These are phyloP conservation scores for Tetrapisispora pingtungensis DNA, from an alignment of 805 yeast species.

Conservation along the genomic window DNA sequence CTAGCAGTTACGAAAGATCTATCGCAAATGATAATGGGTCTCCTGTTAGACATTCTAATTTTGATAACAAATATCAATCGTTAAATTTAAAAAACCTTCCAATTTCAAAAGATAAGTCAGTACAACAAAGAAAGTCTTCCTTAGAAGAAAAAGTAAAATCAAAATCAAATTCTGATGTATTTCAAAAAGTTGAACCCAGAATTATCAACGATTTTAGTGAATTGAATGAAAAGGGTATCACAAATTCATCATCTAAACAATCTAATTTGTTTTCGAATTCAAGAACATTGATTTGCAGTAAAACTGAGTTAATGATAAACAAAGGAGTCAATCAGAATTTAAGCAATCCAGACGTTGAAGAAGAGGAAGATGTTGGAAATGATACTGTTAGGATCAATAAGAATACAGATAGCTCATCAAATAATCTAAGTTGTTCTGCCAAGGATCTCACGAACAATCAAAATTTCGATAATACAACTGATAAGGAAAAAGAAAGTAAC, in stretches of 20 bases:
- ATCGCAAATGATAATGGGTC: conserved; percentile 28
- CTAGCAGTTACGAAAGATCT: conserved; percentile 21
- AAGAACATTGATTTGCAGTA: neutral
- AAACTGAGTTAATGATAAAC: neutral
- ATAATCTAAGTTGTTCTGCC: no score
- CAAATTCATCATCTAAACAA: no score
- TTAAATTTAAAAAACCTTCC: conserved; percentile 1
- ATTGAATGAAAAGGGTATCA: conserved; percentile 1
- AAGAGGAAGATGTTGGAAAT: conserved; percentile 2
- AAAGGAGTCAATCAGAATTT: no score
- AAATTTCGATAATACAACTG: no score
- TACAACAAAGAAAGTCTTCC: conserved; percentile 2
- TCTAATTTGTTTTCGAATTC: neutral
- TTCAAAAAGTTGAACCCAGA: conserved; percentile 5
- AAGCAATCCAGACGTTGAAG: neutral
- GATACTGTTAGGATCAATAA: conserved; percentile 2
- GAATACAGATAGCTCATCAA: no score
- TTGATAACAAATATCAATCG: conserved; percentile 7
- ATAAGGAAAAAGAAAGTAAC: no score
- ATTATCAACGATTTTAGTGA: conserved; percentile 20
- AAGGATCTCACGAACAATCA: no score
- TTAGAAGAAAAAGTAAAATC: conserved; percentile 4
- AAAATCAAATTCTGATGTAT: neutral
- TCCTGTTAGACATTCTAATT: conserved; percentile 19
- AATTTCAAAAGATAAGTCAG: neutral